A percentile compares a stretch with the other conserved stretches of the same genome.
Conservation (phyloP, 306 rosid species). For the Acacia melanoxylon region DNA sequence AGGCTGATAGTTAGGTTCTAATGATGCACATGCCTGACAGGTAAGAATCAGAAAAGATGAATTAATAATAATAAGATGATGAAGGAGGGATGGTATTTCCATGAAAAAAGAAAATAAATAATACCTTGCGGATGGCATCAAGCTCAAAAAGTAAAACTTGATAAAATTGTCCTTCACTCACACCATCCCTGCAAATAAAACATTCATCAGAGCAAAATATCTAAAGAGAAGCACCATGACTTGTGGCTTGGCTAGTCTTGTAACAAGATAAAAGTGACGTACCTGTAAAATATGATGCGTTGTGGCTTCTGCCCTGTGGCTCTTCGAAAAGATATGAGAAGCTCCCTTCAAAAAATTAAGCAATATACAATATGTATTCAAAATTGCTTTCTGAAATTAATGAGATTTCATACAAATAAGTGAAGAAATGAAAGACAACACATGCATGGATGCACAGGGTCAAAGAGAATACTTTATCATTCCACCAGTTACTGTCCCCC, state of each 20-base stretch:
- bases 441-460: constrained; percentile 9
- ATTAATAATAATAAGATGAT: neutral
- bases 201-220: neutral
- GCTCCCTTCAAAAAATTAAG: constrained; percentile 54
- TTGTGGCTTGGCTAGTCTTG: neutral
- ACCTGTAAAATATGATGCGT: constrained; percentile 94
- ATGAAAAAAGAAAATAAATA: neutral
- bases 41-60: neutral
- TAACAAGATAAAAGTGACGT: neutral
- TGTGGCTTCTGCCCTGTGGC: constrained; percentile 98
- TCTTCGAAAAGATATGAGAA: constrained; percentile 90
- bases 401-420: neutral
- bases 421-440: neutral
- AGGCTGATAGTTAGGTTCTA: constrained; percentile 96
- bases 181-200: constrained; percentile 79
- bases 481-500: constrained; percentile 88
- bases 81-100: neutral
- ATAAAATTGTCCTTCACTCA: constrained; percentile 93
- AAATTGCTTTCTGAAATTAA: neutral
- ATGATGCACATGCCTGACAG: constrained; percentile 81
- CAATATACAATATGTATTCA: neutral
- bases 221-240: neutral
- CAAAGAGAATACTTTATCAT: constrained; percentile 75
- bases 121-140: constrained; percentile 91
- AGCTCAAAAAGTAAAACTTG: constrained; percentile 91